A percentile compares a stretch with the other conserved stretches of the same genome.
Conservation (phyloP, 805 yeast genomes). For the Zygosaccharomyces pseudorouxii region DNA sequence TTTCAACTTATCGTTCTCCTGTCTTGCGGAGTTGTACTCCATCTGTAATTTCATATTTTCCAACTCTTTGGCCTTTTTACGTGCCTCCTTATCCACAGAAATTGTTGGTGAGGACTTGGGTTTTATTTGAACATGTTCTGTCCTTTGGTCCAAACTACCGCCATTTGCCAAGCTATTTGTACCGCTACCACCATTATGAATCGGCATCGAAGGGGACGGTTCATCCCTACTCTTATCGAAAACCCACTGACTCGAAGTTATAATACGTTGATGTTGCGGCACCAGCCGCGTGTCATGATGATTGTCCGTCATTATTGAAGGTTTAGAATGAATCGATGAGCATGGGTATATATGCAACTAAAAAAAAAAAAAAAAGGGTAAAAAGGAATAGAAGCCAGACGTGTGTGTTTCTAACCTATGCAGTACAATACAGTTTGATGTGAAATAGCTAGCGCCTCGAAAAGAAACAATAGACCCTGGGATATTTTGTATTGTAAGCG, state of each 20-base stretch:
- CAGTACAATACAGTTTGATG: background rate
- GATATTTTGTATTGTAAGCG: background rate
- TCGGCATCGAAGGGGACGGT: slow-evolving; percentile 2
- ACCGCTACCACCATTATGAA: background rate
- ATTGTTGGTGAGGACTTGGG: slow-evolving; percentile 7
- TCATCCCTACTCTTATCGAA: slow-evolving; percentile 13
- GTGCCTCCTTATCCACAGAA: slow-evolving; percentile 7
- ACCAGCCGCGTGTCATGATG: slow-evolving; percentile 9
- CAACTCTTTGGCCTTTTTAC: slow-evolving; percentile 13
- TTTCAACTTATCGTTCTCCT: slow-evolving; percentile 27
- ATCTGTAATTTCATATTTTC: slow-evolving; percentile 22
- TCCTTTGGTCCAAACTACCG: background rate
- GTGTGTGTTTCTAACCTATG: no score
- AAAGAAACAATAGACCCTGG: background rate
- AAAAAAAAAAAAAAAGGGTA: background rate
- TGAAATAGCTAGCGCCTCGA: background rate
- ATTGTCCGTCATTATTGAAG: background rate
- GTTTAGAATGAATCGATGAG: background rate
- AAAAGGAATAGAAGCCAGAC: no score
- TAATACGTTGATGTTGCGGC: slow-evolving; percentile 23
- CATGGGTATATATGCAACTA: background rate
- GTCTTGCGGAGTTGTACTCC: slow-evolving; percentile 24
- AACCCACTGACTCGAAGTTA: slow-evolving; percentile 22
- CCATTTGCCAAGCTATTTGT: background rate
- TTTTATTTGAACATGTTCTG: slow-evolving; percentile 3